These are phyloP conservation scores for Trichoderma koningiopsis DNA, from an alignment of 2,329 filamentous ascomycete species.

Conservation along the genomic window DNA sequence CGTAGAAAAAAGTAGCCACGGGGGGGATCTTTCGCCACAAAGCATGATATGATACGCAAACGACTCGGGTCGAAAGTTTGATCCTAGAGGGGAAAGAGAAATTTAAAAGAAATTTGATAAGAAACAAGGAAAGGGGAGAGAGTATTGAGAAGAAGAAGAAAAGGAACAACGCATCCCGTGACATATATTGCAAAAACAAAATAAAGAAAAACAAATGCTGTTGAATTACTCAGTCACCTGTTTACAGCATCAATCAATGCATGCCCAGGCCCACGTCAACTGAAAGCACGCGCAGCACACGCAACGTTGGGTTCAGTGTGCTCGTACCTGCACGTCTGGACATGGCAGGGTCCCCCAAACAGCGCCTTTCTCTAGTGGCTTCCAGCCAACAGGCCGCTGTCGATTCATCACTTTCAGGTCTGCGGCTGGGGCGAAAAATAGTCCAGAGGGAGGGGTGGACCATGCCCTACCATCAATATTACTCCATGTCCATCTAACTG, in stretches of 20 bases:
- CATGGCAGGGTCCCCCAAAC: background rate
- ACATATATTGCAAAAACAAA: background rate
- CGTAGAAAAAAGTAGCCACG: conserved; percentile 23
- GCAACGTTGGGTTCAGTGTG: background rate
- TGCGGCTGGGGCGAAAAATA: conserved; percentile 16
- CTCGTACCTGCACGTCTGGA: background rate
- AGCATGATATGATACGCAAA: conserved; percentile 18
- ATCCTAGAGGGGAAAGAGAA: background rate
- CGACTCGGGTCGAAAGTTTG: conserved; percentile 15
- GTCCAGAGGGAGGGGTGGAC: background rate
- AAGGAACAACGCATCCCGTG: background rate
- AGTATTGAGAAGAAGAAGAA: background rate
- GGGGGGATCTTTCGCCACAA: conserved; percentile 10
- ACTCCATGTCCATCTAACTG: background rate
- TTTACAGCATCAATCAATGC: background rate
- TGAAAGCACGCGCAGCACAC: background rate
- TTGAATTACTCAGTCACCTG: background rate
- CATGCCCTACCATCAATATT: background rate
- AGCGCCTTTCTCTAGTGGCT: background rate
- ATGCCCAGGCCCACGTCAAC: background rate
- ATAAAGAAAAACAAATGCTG: background rate
- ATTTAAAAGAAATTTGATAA: background rate
- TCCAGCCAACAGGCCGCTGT: conserved; percentile 11
- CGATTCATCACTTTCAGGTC: conserved; percentile 1
- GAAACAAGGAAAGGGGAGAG: background rate